Evolutionary conservation across 805 yeast genomes (phyloP), one percentile per base, ranked within the genome.

Genomic region (Kodamaea jinghongensis): DNA sequence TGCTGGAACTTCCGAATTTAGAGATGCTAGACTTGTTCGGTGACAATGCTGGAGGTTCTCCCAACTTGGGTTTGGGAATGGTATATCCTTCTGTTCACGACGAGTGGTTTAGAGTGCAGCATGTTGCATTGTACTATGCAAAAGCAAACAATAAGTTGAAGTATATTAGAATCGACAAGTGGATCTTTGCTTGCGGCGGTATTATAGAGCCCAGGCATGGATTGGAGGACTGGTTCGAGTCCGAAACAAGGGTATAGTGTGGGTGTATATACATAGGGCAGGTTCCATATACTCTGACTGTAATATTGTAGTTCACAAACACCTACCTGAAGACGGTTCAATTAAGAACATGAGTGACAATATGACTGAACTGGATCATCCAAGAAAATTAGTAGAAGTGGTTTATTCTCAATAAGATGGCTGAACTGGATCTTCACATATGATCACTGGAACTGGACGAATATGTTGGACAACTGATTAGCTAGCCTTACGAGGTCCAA

Each of bases 101-200:
- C 51, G 75, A 73, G 43, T 78, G 83, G 83, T 65, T 67, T 44
- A 65, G 75, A 40, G 76, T 78, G 2, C 78, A 75, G 47, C 79
- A 75, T 46, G 70, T 75, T 6, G 83, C 81, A 1, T 44, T 60
- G 29, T 58, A 64, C 4, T 67, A 74, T 39, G 48, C 60, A 23
- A 44, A 60, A 14, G 40, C 49, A 7, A 67, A 61, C 43, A 28
- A 27, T 0, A 27, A 38, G 1, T 47, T 79, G 23, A 37, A 51
- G 35, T 77, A 73, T 46, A 62, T 78, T 13, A 64, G 76, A 43
- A 68, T 79, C 28, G 75, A 77, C 51, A 60, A 62, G 25, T 72
- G 76, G 46, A 49, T 78, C 11, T 79, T 78, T 57, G 74, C 73
- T 45, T 55, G 61, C 43, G 50, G 46, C 2, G 58, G 53, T 7